These are phyloP conservation scores for Diplogelasinospora grovesii DNA, from an alignment of 495 filamentous ascomycete genomes.

Conservation along the genomic window DNA sequence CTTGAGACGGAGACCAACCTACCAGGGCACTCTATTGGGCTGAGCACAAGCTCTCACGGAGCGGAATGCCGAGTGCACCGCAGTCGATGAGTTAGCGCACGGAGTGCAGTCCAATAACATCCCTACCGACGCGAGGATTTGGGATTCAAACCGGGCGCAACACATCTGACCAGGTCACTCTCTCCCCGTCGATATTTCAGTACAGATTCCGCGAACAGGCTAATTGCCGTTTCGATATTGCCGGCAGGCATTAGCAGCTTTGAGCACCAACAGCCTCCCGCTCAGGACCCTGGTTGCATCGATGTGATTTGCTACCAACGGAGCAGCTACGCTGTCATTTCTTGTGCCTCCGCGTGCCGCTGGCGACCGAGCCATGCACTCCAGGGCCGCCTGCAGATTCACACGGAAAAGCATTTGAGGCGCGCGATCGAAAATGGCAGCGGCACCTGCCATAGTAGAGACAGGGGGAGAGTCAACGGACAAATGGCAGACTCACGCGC, in stretches of 20 bases:
- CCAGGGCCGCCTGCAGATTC: conserved; percentile 3
- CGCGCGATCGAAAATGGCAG: too few relatives aligned
- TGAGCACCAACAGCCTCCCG: conserved; percentile 1
- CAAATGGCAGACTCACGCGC: too few relatives aligned
- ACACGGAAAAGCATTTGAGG: too few relatives aligned
- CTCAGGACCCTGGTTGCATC: not conserved
- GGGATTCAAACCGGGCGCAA: conserved; percentile 1
- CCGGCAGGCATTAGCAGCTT: conserved; percentile 6
- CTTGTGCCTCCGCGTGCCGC: conserved; percentile 15
- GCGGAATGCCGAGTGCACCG: conserved; percentile 16
- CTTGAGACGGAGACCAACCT: not conserved
- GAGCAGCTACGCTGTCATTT: conserved; percentile 15
- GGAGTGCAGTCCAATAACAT: too few relatives aligned
- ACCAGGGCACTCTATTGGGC: too few relatives aligned
- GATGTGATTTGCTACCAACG: conserved; percentile 8
- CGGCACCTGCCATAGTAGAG: too few relatives aligned
- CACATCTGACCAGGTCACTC: conserved; percentile 6
- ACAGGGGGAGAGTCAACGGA: too few relatives aligned
- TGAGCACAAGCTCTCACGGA: conserved; percentile 19
- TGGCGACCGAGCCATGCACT: conserved; percentile 13
- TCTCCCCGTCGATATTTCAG: not conserved
- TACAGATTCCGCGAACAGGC: conserved; percentile 14
- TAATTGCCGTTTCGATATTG: conserved; percentile 24
- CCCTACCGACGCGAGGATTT: conserved; percentile 1
- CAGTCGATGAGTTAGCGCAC: not conserved